Evolutionary conservation across 2,329 filamentous ascomycete genomes (phyloP).

Genomic region (Trichoderma simmonsii): DNA sequence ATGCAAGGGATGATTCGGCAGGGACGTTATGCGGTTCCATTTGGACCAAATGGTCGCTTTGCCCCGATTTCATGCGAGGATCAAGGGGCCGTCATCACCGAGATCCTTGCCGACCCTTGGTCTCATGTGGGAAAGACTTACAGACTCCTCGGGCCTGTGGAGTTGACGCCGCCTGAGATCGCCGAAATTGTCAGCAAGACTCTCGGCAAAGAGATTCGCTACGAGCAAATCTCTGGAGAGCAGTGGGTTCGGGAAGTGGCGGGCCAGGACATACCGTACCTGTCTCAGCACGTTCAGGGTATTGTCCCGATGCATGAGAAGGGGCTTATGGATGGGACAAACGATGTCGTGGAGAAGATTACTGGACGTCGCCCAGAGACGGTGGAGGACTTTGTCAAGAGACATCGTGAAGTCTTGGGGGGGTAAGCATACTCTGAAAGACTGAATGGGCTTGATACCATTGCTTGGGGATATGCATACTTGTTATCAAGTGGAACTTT

Average conservation of each 20-base stretch:
- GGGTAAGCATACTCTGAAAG: not conserved
- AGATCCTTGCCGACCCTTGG: not conserved
- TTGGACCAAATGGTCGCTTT: not conserved
- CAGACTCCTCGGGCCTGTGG: not conserved
- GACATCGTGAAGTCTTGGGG: not conserved
- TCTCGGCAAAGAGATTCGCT: not conserved
- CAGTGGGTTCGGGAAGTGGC: not conserved
- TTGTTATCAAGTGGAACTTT: not conserved
- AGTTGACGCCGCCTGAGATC: slow-evolving; percentile 1
- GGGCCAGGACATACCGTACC: not conserved
- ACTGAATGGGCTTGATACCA: not conserved
- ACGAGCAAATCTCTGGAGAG: not conserved
- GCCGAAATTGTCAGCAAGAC: not conserved
- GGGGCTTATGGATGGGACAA: not conserved
- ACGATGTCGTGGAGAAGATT: not conserved
- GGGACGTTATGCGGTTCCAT: not conserved
- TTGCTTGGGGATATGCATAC: not conserved
- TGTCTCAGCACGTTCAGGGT: not conserved
- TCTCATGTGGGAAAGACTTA: slow-evolving; percentile 1
- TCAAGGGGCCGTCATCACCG: not conserved
- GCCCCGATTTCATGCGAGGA: slow-evolving; percentile 4
- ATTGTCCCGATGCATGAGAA: not conserved
- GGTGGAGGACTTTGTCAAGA: not conserved
- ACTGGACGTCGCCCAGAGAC: not conserved
- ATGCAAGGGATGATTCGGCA: not conserved